A percentile compares a stretch with the other conserved stretches of the same genome.
Conservation (phyloP, 495 filamentous ascomycete species). For the Neurospora intermedia region DNA sequence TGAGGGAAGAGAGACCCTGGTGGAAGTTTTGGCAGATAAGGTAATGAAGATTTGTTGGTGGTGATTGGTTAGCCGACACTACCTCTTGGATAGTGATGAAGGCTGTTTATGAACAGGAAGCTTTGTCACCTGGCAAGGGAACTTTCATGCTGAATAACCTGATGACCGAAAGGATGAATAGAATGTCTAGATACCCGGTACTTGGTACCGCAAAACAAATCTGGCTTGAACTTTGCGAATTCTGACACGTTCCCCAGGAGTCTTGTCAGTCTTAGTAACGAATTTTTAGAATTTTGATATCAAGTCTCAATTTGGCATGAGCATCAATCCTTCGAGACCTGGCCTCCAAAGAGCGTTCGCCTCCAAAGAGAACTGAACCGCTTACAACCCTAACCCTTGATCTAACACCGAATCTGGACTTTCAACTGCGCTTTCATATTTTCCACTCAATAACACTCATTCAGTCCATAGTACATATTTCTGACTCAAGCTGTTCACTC, state of each 20-base stretch:
- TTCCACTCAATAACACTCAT: neutral
- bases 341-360: neutral
- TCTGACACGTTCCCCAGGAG: too few species aligned
- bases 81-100: neutral
- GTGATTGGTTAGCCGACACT: neutral
- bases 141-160: neutral
- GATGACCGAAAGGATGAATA: neutral
- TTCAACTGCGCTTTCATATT: neutral
- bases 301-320: too few species aligned
- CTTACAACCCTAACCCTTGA: neutral
- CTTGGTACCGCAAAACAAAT: neutral
- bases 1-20: constrained; percentile 11
- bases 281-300: too few species aligned
- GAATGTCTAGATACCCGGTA: neutral
- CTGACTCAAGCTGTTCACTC: neutral
- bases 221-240: too few species aligned
- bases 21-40: constrained; percentile 39
- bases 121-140: neutral
- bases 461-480: neutral
- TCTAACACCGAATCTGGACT: neutral
- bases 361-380: neutral
- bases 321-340: too few species aligned
- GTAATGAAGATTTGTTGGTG: neutral
- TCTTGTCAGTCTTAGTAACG: too few species aligned
- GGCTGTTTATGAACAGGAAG: neutral